Evolutionary conservation across 805 yeast species (phyloP).

Genomic region (Hagleromyces aurorensis): DNA sequence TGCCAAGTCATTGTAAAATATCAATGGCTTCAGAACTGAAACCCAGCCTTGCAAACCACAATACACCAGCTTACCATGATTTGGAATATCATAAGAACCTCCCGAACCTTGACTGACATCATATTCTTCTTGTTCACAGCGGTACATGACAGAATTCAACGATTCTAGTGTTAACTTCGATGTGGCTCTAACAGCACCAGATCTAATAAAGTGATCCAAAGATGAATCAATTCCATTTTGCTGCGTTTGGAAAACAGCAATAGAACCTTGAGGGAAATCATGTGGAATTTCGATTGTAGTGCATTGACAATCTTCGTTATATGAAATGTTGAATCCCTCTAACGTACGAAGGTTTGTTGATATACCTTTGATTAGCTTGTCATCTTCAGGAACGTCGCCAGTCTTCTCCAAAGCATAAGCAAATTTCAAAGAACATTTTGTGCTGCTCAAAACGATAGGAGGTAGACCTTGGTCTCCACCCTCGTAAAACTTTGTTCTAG

Average conservation of each 20-base stretch:
- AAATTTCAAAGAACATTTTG: constrained; percentile 48
- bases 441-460: constrained; percentile 54
- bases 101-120: constrained; percentile 65
- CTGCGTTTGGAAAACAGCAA: constrained; percentile 70
- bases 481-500: constrained; percentile 65
- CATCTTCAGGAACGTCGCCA: constrained; percentile 40
- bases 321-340: constrained; percentile 40
- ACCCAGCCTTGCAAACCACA: constrained; percentile 95
- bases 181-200: constrained; percentile 74
- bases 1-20: constrained; percentile 65
- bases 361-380: constrained; percentile 46
- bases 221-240: constrained; percentile 57
- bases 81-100: constrained; percentile 72
- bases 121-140: constrained; percentile 80
- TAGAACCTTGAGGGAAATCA: constrained; percentile 81
- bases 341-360: constrained; percentile 56
- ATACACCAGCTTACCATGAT: constrained; percentile 63
- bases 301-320: constrained; percentile 35
- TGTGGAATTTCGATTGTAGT: constrained; percentile 53
- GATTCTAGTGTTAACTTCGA: constrained; percentile 52
- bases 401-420: constrained; percentile 46
- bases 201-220: constrained; percentile 58
- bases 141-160: constrained; percentile 65
- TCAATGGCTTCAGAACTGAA: constrained; percentile 52
- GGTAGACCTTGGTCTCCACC: constrained; percentile 44